Evolutionary conservation across 2,329 filamentous ascomycete genomes (phyloP).

Genomic region (Chlorencoelia australis): DNA sequence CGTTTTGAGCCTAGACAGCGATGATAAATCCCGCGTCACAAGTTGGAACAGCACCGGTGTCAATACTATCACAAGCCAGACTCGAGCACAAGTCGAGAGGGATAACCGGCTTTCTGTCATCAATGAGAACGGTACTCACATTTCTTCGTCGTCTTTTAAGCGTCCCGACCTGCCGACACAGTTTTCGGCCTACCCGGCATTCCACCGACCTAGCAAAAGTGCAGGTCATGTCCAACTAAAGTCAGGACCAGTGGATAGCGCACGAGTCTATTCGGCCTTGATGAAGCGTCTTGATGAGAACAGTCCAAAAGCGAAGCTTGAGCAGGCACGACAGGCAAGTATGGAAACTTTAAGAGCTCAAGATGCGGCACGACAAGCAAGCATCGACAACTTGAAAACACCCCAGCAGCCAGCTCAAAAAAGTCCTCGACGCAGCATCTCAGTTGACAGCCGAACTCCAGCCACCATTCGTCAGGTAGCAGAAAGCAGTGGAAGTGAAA

Average conservation of each 20-base stretch:
- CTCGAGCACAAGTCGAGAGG: constrained; percentile 29
- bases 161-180: constrained; percentile 22
- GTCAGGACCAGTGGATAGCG: constrained; percentile 37
- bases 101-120: constrained; percentile 55
- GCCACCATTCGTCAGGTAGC: constrained; percentile 21
- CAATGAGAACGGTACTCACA: constrained; percentile 42
- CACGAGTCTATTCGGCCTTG: constrained; percentile 54
- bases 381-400: no score
- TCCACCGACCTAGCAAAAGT: constrained; percentile 13
- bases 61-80: constrained; percentile 37
- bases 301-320: constrained; percentile 21
- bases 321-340: constrained; percentile 13
- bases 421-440: constrained; percentile 10
- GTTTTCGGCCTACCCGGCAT: constrained; percentile 18
- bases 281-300: constrained; percentile 43
- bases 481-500: constrained; percentile 5
- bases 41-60: constrained; percentile 61
- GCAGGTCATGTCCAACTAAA: constrained; percentile 8
- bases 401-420: no score
- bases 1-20: constrained; percentile 38
- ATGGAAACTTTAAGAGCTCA: constrained; percentile 10
- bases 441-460: constrained; percentile 11
- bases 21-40: constrained; percentile 55
- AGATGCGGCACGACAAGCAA: no score
- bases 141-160: constrained; percentile 31